A percentile compares a stretch with the other conserved stretches of the same genome.
Evolutionary conservation across 805 yeast genomes (phyloP).

Genomic region (Limtongozyma cylindracea): DNA sequence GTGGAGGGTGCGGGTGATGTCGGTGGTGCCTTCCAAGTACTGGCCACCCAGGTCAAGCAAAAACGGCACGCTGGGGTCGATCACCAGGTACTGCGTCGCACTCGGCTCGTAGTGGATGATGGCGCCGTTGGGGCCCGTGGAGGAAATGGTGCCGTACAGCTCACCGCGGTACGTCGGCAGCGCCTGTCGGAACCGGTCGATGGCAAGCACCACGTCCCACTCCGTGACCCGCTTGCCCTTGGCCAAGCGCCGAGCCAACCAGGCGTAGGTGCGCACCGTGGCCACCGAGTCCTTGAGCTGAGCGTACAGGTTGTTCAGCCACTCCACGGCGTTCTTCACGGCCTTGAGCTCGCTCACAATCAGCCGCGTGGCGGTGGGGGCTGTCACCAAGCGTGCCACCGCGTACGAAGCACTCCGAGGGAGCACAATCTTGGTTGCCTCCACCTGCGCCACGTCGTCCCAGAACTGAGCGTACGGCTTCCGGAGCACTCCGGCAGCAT

Average conservation of each 20-base stretch:
- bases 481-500: conserved; percentile 6
- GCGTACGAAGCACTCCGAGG: conserved; percentile 12
- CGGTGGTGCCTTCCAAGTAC: conserved; percentile 39
- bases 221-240: conserved; percentile 22
- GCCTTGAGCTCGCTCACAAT: conserved; percentile 14
- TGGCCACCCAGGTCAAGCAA: conserved; percentile 36
- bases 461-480: conserved; percentile 20
- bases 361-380: conserved; percentile 14
- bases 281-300: conserved; percentile 37
- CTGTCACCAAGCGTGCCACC: conserved; percentile 8
- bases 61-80: conserved; percentile 26
- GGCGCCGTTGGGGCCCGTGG: conserved; percentile 58
- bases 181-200: conserved; percentile 10
- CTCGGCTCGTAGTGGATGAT: conserved; percentile 51
- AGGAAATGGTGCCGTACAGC: conserved; percentile 51
- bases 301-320: conserved; percentile 22
- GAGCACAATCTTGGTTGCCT: conserved; percentile 7
- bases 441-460: conserved; percentile 9
- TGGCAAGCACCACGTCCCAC: conserved; percentile 27
- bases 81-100: conserved; percentile 13
- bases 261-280: conserved; percentile 22
- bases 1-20: conserved; percentile 35
- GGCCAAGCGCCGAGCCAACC: conserved; percentile 29
- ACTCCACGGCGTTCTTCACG: conserved; percentile 20
- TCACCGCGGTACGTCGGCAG: conserved; percentile 30